A percentile compares a stretch with the other conserved stretches of the same genome.
Conservation (phyloP, 2,329 filamentous ascomycete species). For the Alternaria postmessia region DNA sequence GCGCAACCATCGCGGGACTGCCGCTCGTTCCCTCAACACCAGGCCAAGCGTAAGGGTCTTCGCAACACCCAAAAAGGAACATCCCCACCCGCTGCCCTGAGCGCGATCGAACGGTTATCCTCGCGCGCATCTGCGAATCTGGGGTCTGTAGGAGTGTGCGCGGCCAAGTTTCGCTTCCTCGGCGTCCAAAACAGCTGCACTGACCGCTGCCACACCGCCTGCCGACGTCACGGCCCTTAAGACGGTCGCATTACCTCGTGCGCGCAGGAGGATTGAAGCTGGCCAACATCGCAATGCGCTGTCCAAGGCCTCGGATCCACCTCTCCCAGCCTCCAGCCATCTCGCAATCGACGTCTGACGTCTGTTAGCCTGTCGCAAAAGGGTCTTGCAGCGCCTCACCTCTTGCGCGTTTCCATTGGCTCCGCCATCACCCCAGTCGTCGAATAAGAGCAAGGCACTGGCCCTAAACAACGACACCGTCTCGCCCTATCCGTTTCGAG, state of each 20-base stretch:
- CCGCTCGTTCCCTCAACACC: conserved; percentile 35
- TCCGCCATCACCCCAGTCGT: conserved; percentile 28
- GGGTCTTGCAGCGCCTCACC: conserved; percentile 44
- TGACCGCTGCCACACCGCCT: conserved; percentile 52
- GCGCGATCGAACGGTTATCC: conserved; percentile 24
- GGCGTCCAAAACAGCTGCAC: conserved; percentile 45
- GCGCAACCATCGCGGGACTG: conserved; percentile 29
- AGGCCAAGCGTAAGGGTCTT: conserved; percentile 11
- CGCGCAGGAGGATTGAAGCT: conserved; percentile 39
- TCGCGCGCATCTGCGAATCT: conserved; percentile 27
- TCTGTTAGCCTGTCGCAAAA: conserved; percentile 44
- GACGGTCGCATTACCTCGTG: conserved; percentile 41
- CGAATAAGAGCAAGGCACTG: conserved; percentile 45
- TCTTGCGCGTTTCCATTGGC: conserved; percentile 45
- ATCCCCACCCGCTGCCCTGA: conserved; percentile 14
- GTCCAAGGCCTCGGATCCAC: conserved; percentile 41
- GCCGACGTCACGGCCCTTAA: conserved; percentile 45
- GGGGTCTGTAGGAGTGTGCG: conserved; percentile 21
- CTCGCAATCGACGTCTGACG: conserved; percentile 44
- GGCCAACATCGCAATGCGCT: conserved; percentile 51
- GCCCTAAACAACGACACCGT: conserved; percentile 36
- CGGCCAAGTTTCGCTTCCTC: conserved; percentile 38
- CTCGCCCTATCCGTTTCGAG: conserved; percentile 44
- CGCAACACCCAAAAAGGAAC: conserved; percentile 22
- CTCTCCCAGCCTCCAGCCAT: conserved; percentile 44